These are phyloP conservation scores for Aspergillus sp. DNA, from an alignment of 2,329 filamentous ascomycete species.

Conservation along the genomic window DNA sequence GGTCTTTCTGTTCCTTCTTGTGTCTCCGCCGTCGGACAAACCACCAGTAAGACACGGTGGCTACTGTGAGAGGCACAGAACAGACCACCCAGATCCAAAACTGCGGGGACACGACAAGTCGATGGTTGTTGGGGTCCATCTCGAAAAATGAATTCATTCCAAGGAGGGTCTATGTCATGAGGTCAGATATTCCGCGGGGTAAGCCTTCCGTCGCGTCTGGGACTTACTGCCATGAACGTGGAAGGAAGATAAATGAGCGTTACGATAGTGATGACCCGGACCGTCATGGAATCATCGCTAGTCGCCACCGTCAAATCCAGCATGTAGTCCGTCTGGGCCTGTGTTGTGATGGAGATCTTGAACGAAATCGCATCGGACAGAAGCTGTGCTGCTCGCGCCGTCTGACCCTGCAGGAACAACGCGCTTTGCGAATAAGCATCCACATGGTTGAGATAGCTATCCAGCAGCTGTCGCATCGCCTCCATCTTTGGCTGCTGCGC, in stretches of 20 bases:
- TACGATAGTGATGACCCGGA: slow-evolving; percentile 28
- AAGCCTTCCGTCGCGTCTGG: not conserved
- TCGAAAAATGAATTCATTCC: slow-evolving; percentile 44
- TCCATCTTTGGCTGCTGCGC: slow-evolving; percentile 1
- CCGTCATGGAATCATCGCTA: slow-evolving; percentile 26
- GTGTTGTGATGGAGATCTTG: slow-evolving; percentile 16
- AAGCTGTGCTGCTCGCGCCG: slow-evolving; percentile 18
- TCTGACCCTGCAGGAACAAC: slow-evolving; percentile 17
- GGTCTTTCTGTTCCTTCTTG: not conserved
- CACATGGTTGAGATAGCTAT: slow-evolving; percentile 15
- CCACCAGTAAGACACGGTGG: slow-evolving; percentile 30
- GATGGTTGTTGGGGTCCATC: slow-evolving; percentile 26
- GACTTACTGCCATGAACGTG: slow-evolving; percentile 37
- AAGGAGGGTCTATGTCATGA: slow-evolving; percentile 33
- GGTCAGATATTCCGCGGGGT: not conserved
- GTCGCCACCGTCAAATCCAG: slow-evolving; percentile 26
- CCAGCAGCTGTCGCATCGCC: slow-evolving; percentile 13
- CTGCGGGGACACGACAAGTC: slow-evolving; percentile 33
- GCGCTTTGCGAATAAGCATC: slow-evolving; percentile 18
- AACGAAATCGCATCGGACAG: slow-evolving; percentile 23
- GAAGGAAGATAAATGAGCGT: slow-evolving; percentile 34
- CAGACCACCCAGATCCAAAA: slow-evolving; percentile 41
- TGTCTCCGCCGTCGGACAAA: slow-evolving; percentile 9
- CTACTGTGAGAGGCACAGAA: slow-evolving; percentile 28
- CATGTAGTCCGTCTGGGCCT: slow-evolving; percentile 23